phyloP scores from a whole-genome alignment of 1,139 yeast species.

The Sugiyamaella sp. region DNA sequence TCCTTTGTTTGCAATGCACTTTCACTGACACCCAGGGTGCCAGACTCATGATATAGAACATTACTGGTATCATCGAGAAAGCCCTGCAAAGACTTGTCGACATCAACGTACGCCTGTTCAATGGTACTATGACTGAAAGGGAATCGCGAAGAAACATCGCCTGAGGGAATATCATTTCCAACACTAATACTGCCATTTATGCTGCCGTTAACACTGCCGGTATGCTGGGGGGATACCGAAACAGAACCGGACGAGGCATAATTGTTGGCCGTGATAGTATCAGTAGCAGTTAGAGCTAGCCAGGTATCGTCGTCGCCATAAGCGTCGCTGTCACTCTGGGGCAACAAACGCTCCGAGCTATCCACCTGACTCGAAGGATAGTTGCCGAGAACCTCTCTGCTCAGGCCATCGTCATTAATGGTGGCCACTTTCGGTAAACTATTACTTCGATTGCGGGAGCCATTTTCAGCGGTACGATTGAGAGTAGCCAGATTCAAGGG shows the following conservation, averaged over 20 bases:
- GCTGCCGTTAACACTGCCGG: not conserved
- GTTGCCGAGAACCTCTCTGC: not conserved
- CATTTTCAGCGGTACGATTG: not conserved
- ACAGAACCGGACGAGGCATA: slow-evolving; percentile 10
- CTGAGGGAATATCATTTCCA: slow-evolving; percentile 1
- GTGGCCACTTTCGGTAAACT: not conserved
- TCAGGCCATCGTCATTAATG: not conserved
- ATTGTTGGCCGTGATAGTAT: slow-evolving; percentile 14
- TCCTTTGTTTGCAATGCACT: not conserved
- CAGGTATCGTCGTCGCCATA: slow-evolving; percentile 13
- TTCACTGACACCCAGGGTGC: not conserved
- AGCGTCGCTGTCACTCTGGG: slow-evolving; percentile 8
- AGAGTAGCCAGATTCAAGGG: slow-evolving; percentile 1
- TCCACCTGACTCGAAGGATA: not conserved
- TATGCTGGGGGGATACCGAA: slow-evolving; percentile 14
- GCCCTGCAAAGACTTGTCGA: not conserved
- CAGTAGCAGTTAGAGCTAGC: slow-evolving; percentile 17
- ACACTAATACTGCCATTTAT: not conserved
- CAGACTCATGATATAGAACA: not conserved
- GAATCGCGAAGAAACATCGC: slow-evolving; percentile 1
- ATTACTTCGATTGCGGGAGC: not conserved
- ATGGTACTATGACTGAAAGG: not conserved
- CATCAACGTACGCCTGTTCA: not conserved
- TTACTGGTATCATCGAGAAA: not conserved
- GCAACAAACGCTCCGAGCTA: not conserved